Evolutionary conservation across 108 stramenopile species (phyloP), one percentile per base, ranked within the genome.

Genomic region (Cyclostephanos invisitatus): DNA sequence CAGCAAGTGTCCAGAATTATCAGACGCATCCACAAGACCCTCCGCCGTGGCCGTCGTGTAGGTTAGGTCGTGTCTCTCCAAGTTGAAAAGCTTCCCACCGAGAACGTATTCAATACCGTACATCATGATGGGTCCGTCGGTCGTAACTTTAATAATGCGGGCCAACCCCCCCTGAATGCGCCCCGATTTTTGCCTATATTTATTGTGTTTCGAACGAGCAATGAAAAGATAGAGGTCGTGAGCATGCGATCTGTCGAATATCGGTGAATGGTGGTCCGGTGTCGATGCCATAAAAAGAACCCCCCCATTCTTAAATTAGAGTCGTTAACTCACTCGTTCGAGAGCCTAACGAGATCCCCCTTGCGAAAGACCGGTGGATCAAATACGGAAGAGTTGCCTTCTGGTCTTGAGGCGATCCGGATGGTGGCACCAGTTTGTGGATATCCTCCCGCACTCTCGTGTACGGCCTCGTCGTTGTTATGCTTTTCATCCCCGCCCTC

Each of bases 1-100:
- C 3, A 63, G 42, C 46, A 49, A 44, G 40, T 44, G 68, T 17
- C 56, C 68, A 47, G 58, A 36, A 49, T 50, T 40, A 48, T 71
- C 62, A 62, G 32, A 20, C 48, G 84, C 81, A 15, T 76, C 86
- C 5, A 67, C 75, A 81, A 90, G 74, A 44, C 89, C 90, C 59
- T 88, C 87, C 22, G 75, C 77, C 32, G 37, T 57, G 11, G 87
- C 89, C 21, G 90, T 88, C 11, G 89, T 88, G 66, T 88, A 81
- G 5, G 72, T 49, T 62, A 91, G 62, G 6, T 85, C 82, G 25
- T 24, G 40, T 61, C 90, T 64, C 4, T 37, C 40, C 20, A 86
- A 57, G 7, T 75, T 75, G 46, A 50, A 61, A 15, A 87, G 38
- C 46, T 84, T 84, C n/a, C 90, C 90, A 18, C 75, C 75, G 5